phyloP scores from a whole-genome alignment of 352 stramenopile species.

The Pythium vanterpoolii region DNA sequence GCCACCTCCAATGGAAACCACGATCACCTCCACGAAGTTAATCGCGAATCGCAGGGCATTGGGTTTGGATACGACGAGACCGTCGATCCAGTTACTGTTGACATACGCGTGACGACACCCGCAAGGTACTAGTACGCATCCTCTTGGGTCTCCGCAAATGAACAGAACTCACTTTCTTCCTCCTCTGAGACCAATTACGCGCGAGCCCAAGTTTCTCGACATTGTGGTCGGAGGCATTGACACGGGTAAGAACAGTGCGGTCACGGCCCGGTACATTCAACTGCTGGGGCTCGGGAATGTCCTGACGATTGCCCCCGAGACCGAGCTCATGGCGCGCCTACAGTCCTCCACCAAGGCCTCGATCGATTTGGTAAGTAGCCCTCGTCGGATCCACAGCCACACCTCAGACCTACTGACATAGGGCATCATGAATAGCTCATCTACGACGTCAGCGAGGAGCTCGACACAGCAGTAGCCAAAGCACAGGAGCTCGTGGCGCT shows the following conservation, averaged over 20 bases:
- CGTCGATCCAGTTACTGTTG: not conserved
- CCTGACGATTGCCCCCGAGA: conserved; percentile 30
- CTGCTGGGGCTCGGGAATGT: conserved; percentile 62
- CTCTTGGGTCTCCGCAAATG: not conserved
- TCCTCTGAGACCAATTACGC: conserved; percentile 12
- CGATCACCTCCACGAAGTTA: conserved; percentile 11
- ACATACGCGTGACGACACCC: not conserved
- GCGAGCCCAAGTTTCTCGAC: conserved; percentile 54
- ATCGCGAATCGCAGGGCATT: conserved; percentile 31
- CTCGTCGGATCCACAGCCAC: too few species aligned
- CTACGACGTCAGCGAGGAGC: conserved; percentile 52
- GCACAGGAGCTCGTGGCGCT: conserved; percentile 33
- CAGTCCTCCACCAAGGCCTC: conserved; percentile 28
- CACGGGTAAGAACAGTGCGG: conserved; percentile 34
- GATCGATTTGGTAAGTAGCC: conserved; percentile 64
- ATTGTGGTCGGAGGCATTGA: conserved; percentile 51
- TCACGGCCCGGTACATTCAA: conserved; percentile 68
- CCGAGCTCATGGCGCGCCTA: conserved; percentile 36
- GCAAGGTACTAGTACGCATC: not conserved
- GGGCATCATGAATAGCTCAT: too few species aligned
- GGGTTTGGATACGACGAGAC: conserved; percentile 47
- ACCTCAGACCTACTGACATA: too few species aligned
- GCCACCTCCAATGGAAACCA: conserved; percentile 19
- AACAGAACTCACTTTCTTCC: not conserved
- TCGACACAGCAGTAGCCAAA: conserved; percentile 43